phyloP scores from a whole-genome alignment of 345 rosid genomes.

The Firmiana major region DNA sequence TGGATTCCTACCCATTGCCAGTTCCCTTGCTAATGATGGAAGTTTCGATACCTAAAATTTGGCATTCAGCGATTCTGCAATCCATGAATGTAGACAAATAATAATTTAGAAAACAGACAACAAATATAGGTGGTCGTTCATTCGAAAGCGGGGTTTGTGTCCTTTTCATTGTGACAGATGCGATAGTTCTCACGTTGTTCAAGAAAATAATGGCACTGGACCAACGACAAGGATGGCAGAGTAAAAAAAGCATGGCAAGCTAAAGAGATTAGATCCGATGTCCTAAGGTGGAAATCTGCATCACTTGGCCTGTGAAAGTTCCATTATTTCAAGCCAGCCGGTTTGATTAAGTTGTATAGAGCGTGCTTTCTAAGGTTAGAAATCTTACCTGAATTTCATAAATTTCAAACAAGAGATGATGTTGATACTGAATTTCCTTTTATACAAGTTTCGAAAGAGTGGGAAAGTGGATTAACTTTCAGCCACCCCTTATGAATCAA shows the following conservation, averaged over 20 bases:
- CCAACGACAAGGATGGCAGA: neutral
- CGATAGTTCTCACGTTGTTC: no score
- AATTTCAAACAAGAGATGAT: neutral
- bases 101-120: neutral
- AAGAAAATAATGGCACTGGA: neutral
- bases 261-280: neutral
- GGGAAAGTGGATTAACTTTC: neutral
- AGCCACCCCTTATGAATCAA: neutral
- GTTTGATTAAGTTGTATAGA: neutral
- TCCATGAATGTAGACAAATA: neutral
- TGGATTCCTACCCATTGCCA: no score
- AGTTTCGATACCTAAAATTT: no score
- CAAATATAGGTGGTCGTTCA: no score
- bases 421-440: neutral
- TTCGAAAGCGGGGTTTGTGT: no score
- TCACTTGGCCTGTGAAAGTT: neutral
- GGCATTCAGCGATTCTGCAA: neutral
- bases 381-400: neutral
- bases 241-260: neutral
- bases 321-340: neutral
- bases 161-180: no score
- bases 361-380: neutral
- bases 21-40: no score
- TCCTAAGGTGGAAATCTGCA: neutral
- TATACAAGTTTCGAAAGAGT: no score